Evolutionary conservation across 306 rosid species (phyloP).

Genomic region (Phaseolus lunatus): DNA sequence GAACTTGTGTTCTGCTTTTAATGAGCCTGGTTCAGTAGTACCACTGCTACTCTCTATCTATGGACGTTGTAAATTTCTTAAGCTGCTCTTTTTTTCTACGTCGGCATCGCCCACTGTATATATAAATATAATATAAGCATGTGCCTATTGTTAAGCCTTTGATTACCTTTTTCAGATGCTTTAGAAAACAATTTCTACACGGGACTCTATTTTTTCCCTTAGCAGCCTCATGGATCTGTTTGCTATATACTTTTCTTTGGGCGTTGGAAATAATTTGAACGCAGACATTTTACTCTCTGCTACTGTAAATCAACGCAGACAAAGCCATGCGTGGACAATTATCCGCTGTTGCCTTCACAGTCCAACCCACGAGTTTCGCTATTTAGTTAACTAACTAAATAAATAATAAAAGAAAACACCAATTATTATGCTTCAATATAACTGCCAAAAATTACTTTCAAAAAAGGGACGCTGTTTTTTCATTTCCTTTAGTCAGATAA

Average conservation of each 20-base stretch:
- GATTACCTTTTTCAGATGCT: conserved; percentile 6
- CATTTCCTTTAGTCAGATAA: not conserved
- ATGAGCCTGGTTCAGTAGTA: not conserved
- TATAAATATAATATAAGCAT: conserved; percentile 24
- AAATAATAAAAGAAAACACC: not conserved
- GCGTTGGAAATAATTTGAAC: conserved; percentile 51
- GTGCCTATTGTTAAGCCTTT: conserved; percentile 32
- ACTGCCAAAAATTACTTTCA: not conserved
- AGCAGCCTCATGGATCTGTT: conserved; percentile 5
- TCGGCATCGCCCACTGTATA: not conserved
- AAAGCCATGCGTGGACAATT: conserved; percentile 48
- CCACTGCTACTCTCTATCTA: no score
- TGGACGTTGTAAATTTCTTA: not conserved
- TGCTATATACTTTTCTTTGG: conserved; percentile 18
- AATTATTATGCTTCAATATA: not conserved
- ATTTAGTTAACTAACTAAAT: not conserved
- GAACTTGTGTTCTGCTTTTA: conserved; percentile 37
- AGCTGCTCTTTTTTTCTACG: conserved; percentile 26
- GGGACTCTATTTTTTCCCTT: not conserved
- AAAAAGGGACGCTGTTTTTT: not conserved
- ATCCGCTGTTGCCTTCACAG: conserved; percentile 33
- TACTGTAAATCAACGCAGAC: not conserved
- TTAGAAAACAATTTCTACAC: conserved; percentile 28
- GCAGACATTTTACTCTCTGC: conserved; percentile 2
- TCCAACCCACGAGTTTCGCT: conserved; percentile 48